A percentile compares a stretch with the other conserved stretches of the same genome.
These are phyloP conservation scores for Yarrowia sp. DNA, from an alignment of 805 yeast genomes.

Conservation along the genomic window DNA sequence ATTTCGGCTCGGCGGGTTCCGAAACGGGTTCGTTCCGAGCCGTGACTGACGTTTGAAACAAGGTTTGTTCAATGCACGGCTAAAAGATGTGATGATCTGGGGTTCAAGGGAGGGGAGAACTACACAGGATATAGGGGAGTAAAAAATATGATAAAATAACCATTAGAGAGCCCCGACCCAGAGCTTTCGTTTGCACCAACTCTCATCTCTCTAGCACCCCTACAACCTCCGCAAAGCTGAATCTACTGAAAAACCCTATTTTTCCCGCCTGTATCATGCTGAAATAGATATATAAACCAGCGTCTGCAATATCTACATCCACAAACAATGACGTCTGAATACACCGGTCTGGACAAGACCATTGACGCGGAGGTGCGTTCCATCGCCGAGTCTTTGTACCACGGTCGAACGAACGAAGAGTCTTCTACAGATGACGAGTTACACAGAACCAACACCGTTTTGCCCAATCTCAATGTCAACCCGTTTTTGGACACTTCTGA, in stretches of 20 bases:
- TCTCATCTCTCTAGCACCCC: no score
- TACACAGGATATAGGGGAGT: no score
- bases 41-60: neutral
- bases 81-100: neutral
- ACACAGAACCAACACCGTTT: neutral
- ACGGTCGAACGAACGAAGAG: neutral
- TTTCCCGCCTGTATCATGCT: no score
- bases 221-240: no score
- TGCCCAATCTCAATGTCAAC: conserved; percentile 28
- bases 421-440: neutral
- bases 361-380: conserved; percentile 13
- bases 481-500: conserved; percentile 39
- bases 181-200: no score
- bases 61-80: neutral
- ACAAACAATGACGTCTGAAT: neutral
- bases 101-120: no score
- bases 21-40: neutral
- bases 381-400: neutral
- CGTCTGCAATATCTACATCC: neutral
- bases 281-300: neutral
- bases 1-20: neutral
- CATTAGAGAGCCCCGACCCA: no score
- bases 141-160: no score
- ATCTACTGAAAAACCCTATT: no score
- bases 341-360: neutral